Percentiles rank a stretch among this genome's conserved stretches.
These are phyloP conservation scores for Pseudoperonospora humuli DNA, from an alignment of 352 stramenopile species.

Conservation along the genomic window DNA sequence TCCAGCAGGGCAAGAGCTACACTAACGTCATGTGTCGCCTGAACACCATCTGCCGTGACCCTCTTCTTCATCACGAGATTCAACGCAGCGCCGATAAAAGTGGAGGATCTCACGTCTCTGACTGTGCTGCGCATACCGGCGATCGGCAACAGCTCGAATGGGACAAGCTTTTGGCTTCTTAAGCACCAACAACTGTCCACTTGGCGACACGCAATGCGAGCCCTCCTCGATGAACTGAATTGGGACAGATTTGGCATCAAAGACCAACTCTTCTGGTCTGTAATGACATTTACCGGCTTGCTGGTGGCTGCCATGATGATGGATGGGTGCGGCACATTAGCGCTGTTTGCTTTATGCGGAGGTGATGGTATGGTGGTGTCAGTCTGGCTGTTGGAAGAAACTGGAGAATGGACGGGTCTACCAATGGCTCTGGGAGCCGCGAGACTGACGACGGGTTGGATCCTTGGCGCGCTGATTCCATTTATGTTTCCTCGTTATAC, in stretches of 20 bases:
- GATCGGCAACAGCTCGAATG: too few relatives aligned
- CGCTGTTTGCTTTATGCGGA: conserved; percentile 23
- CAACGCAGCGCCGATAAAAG: too few relatives aligned
- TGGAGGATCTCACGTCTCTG: too few relatives aligned
- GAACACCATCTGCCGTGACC: too few relatives aligned
- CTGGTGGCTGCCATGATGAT: conserved; percentile 33
- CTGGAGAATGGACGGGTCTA: conserved; percentile 15
- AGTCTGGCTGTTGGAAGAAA: conserved; percentile 16
- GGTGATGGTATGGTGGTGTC: conserved; percentile 22
- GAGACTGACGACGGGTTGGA: conserved; percentile 19
- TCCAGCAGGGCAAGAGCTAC: too few relatives aligned
- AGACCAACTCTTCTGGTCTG: conserved; percentile 32
- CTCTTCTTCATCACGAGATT: too few relatives aligned
- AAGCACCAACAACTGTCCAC: too few relatives aligned
- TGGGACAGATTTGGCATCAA: conserved; percentile 3
- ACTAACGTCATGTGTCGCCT: too few relatives aligned
- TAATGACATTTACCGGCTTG: conserved; percentile 33
- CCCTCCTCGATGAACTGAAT: conserved; percentile 11
- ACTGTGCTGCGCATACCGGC: too few relatives aligned
- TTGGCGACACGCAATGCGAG: too few relatives aligned
- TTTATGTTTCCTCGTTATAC: conserved; percentile 43
- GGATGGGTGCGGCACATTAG: conserved; percentile 27
- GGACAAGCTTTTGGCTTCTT: too few relatives aligned
- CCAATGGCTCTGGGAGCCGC: conserved; percentile 19
- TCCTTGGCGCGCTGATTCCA: conserved; percentile 22